Percentiles rank a stretch among this genome's conserved stretches.
Evolutionary conservation across 2,329 filamentous ascomycete genomes (phyloP).

Genomic region (Colletotrichum somersetense): DNA sequence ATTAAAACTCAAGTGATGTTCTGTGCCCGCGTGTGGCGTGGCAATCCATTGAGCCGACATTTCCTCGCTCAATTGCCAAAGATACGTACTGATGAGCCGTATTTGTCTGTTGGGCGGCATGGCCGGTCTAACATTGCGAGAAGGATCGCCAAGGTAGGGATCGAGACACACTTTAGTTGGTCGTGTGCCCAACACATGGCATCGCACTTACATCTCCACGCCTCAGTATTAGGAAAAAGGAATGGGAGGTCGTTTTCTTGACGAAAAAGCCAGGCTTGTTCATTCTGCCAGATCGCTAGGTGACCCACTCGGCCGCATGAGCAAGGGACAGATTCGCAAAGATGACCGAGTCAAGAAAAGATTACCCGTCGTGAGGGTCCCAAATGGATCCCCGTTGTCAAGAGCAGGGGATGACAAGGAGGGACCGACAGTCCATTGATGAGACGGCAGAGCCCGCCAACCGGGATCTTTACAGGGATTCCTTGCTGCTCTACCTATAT

Average conservation of each 20-base stretch:
- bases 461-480: slow-evolving; percentile 33
- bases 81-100: slow-evolving; percentile 10
- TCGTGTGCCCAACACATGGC: slow-evolving; percentile 37
- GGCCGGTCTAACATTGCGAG: slow-evolving; percentile 24
- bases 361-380: slow-evolving; percentile 35
- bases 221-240: slow-evolving; percentile 31
- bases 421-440: slow-evolving; percentile 33
- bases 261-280: slow-evolving; percentile 38
- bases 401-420: slow-evolving; percentile 24
- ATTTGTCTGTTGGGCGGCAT: slow-evolving; percentile 30
- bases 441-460: slow-evolving; percentile 42
- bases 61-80: background rate
- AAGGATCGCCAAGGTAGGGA: slow-evolving; percentile 29
- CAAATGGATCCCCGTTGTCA: slow-evolving; percentile 32
- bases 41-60: slow-evolving; percentile 2
- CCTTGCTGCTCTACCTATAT: slow-evolving; percentile 15
- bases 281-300: slow-evolving; percentile 40
- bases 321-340: slow-evolving; percentile 39
- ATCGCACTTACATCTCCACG: slow-evolving; percentile 34
- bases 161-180: slow-evolving; percentile 14
- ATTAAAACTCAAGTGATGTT: slow-evolving; percentile 21
- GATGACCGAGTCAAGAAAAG: slow-evolving; percentile 39
- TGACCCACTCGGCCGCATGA: slow-evolving; percentile 34
- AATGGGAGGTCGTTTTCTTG: slow-evolving; percentile 37
- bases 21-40: slow-evolving; percentile 23